Percentiles rank a stretch among this genome's conserved stretches.
phyloP scores from a whole-genome alignment of 164 flowering plant species.

The Annona squamosa region DNA sequence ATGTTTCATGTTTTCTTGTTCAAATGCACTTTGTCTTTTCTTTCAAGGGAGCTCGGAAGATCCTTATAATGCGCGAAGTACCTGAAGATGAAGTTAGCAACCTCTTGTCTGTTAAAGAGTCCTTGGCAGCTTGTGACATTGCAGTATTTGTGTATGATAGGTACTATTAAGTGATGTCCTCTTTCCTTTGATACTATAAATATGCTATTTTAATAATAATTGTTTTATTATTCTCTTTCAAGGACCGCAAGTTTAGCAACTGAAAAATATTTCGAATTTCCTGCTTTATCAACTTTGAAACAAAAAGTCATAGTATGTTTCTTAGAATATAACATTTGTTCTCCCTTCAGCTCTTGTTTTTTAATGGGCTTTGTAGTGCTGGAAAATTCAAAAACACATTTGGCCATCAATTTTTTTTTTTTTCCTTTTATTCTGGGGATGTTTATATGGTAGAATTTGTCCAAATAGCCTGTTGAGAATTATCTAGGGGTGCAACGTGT shows the following conservation, averaged over 20 bases:
- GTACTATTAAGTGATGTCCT: constrained; percentile 25
- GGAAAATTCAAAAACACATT: too few species aligned
- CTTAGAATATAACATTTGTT: too few species aligned
- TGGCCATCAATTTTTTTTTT: too few species aligned
- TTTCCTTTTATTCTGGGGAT: too few species aligned
- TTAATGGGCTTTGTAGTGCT: too few species aligned
- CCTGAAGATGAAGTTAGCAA: constrained; percentile 58
- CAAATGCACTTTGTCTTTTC: background rate
- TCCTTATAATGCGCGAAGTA: constrained; percentile 75
- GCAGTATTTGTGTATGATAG: constrained; percentile 92
- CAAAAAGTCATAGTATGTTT: too few species aligned
- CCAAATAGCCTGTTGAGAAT: too few species aligned
- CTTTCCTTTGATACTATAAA: background rate
- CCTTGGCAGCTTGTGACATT: constrained; percentile 83
- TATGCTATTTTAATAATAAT: too few species aligned
- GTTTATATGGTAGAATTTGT: too few species aligned
- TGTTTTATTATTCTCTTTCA: background rate
- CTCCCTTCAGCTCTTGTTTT: too few species aligned
- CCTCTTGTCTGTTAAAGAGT: constrained; percentile 54
- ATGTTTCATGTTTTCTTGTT: background rate
- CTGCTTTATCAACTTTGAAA: background rate
- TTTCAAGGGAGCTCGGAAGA: constrained; percentile 62
- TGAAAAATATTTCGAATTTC: too few species aligned
- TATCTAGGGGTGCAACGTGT: too few species aligned
- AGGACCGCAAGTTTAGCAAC: background rate